phyloP scores from a whole-genome alignment of 768 basidiomycete species.

The Pleurotus citrinopileatus region DNA sequence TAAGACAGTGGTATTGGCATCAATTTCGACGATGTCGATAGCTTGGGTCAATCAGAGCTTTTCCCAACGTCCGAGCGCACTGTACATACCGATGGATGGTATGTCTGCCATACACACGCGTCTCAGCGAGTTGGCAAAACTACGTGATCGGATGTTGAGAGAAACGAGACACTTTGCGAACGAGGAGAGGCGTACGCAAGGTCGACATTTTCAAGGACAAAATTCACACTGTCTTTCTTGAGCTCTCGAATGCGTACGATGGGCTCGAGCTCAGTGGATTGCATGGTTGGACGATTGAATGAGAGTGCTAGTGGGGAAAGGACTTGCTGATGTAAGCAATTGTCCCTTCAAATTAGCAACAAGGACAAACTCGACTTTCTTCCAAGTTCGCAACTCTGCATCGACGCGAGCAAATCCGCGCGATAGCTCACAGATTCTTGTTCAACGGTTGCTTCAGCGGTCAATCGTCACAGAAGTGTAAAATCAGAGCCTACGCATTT shows the following conservation, averaged over 20 bases:
- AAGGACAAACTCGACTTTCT: no score
- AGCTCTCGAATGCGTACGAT: slow-evolving; percentile 82
- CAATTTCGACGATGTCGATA: slow-evolving; percentile 95
- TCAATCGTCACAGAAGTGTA: no score
- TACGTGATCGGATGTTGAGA: slow-evolving; percentile 25
- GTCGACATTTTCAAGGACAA: slow-evolving; percentile 94
- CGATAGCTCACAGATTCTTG: no score
- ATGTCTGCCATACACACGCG: slow-evolving; percentile 96
- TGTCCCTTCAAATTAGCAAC: no score
- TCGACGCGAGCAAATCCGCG: no score
- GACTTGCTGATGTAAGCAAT: no score
- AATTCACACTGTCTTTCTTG: slow-evolving; percentile 83
- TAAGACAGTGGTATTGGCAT: slow-evolving; percentile 86
- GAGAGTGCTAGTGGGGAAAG: not conserved
- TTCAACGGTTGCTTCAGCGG: no score
- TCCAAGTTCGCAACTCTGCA: slow-evolving; percentile 9
- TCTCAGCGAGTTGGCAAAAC: slow-evolving; percentile 92
- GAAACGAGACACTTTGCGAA: not conserved
- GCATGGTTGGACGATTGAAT: slow-evolving; percentile 24
- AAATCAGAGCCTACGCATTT: no score
- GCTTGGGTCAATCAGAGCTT: slow-evolving; percentile 44
- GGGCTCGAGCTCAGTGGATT: slow-evolving; percentile 53
- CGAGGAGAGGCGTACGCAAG: slow-evolving; percentile 62
- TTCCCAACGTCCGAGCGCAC: not conserved
- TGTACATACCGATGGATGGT: slow-evolving; percentile 83